Evolutionary conservation across 2,329 filamentous ascomycete species (phyloP), one percentile per base, ranked within the genome.

Genomic region (Elsinoe perseae): DNA sequence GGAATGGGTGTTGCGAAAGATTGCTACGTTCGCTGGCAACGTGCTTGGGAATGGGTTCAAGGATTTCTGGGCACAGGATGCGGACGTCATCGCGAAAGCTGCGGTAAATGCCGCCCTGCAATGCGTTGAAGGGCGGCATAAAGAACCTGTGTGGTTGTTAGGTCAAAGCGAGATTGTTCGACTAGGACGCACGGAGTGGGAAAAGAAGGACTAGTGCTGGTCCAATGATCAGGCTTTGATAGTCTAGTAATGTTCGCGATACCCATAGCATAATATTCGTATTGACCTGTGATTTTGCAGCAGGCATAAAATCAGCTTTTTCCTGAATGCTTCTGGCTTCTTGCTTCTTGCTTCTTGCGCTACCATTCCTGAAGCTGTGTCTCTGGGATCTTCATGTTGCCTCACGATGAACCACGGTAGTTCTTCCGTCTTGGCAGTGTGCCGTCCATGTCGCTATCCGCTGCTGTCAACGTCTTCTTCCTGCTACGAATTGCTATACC

Each of bases 11-110:
- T 4, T 84, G 1, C 75, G 80, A 62, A 74, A 72, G 42, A 21
- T 87, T 36, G 80, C 85, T 1, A 75, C 73, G 2, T 74, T 74
- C 12, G 58, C 86, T 54, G 82, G 83, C 2, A 72, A 69, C 58
- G 28, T 89, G 2, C 75, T 75, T 14, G 73, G 70, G 0, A 70
- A 69, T 5, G 59, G 64, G 48, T 63, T 83, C 60, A 82, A 83
- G 72, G 83, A 95, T 65, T 72, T 68, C 5, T 78, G 87, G 70
- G 87, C 82, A 1, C 87, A 93, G 73, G 87, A 93, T 53, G 83
- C 81, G 4, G 79, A 84, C 56, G 80, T 86, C 30, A 89, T 95
- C 70, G 86, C 75, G 2, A 77, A 77, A 60, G 85, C 86, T 10
- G 84, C 84, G 2, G 80, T 87, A 2, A 73, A 72, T 52, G 86